Percentiles rank a stretch among this genome's conserved stretches.
Evolutionary conservation across 768 basidiomycete species (phyloP).

Genomic region (Podaxis mareebaensis): DNA sequence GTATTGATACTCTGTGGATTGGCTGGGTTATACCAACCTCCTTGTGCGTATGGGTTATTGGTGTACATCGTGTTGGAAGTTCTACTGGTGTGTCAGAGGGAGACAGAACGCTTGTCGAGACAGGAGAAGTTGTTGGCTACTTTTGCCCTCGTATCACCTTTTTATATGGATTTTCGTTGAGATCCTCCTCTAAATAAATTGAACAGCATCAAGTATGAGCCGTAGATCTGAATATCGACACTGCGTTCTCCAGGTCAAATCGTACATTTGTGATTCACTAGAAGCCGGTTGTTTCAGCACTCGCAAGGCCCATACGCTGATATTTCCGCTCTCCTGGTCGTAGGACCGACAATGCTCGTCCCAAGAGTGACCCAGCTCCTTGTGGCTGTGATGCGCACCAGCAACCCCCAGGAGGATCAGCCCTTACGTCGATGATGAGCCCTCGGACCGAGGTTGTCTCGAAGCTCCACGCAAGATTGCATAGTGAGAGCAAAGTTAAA

Average conservation of each 20-base stretch:
- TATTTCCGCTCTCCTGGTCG: background rate
- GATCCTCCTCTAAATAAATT: no score
- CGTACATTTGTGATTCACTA: background rate
- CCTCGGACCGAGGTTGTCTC: background rate
- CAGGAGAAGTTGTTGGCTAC: background rate
- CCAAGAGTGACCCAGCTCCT: background rate
- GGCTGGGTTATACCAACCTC: conserved; percentile 18
- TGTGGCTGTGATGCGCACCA: background rate
- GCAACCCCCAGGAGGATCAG: no score
- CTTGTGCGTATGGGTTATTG: conserved; percentile 20
- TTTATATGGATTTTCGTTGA: no score
- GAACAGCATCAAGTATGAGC: no score
- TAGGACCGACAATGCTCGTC: background rate
- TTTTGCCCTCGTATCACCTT: no score
- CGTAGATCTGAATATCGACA: background rate
- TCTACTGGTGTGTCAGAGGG: background rate
- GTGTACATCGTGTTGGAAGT: conserved; percentile 16
- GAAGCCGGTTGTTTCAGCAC: background rate
- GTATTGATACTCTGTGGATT: conserved; percentile 20
- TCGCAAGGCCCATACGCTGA: background rate
- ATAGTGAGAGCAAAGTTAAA: background rate
- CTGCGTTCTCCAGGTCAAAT: background rate
- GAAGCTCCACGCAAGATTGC: background rate
- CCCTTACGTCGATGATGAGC: no score
- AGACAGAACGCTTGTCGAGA: background rate